Evolutionary conservation across 192 early-diverging fungal species (phyloP), one percentile per base, ranked within the genome.

Genomic region (Podila horticola): DNA sequence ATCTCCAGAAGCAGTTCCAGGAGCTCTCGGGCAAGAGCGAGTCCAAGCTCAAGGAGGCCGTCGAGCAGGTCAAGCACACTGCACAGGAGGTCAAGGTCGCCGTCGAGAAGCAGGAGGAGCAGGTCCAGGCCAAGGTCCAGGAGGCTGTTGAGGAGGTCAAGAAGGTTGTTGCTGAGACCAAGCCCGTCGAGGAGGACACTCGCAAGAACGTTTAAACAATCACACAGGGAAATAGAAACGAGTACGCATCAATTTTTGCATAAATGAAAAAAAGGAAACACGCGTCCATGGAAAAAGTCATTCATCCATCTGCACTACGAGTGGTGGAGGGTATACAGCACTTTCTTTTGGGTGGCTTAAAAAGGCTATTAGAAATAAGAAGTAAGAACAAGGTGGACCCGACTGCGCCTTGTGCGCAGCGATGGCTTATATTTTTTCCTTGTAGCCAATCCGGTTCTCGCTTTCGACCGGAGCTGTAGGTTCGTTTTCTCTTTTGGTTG

Each of bases 1-100:
- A 81, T 57, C n/a, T 81, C 48, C 77, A 81, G 62, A 81, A 73
- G 62, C 77, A 81, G 58, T 58, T 81, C 41, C 77, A 71, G 33
- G 77, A 81, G 13, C 38, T 81, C 8, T 60, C 75, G 15, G 59
- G 59, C 48, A 68, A 24, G 58, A 69, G 29, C 34, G 41, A 24
- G 26, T n/a, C 59, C 26, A 61, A 79, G 38, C 38, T 72, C 50
- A 68, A 79, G 76, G 34, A 65, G 49, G 60, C 59, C 15, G 69
- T 64, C 22, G 59, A 79, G 65, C 70, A 81, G 19, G 74, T 66
- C 28, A 69, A 70, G 67, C 38, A 60, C 62, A 24, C 29, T 29
- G 59, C 59, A 20, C 29, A 58, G 58, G 75, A 67, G 33, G 22
- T 15, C 10, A 67, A 72, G 28, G 51, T 61, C 36, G 66, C 66